Evolutionary conservation across 805 yeast genomes (phyloP).

Genomic region (Cyberlindnera maclurae): DNA sequence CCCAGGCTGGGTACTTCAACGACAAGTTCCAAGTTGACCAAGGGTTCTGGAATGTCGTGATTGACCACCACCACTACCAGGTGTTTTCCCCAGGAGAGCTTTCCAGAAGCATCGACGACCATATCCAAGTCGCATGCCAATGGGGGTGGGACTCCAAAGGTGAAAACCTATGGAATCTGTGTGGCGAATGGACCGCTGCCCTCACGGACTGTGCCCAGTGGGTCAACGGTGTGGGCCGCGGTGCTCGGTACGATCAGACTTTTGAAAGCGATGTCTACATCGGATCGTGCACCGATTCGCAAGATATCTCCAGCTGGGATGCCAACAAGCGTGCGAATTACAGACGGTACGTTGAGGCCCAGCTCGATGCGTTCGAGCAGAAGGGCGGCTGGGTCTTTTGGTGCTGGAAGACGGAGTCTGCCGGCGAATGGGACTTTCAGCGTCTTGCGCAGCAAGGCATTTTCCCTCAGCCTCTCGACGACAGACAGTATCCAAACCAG

Average conservation of each 20-base stretch:
- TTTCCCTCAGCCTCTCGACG: conserved; percentile 75
- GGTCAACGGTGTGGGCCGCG: conserved; percentile 82
- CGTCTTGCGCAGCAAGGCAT: conserved; percentile 48
- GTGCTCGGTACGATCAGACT: conserved; percentile 73
- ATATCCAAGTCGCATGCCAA: conserved; percentile 45
- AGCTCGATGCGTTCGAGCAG: conserved; percentile 74
- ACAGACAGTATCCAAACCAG: conserved; percentile 64
- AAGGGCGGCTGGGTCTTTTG: conserved; percentile 88
- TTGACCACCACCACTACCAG: conserved; percentile 91
- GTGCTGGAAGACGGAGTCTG: conserved; percentile 84
- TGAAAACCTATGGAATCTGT: conserved; percentile 67
- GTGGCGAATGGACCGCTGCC: conserved; percentile 91
- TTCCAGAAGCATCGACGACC: conserved; percentile 50
- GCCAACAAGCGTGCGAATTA: conserved; percentile 46
- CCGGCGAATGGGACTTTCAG: conserved; percentile 82
- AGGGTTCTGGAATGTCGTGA: conserved; percentile 48
- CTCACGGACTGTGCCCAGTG: conserved; percentile 85
- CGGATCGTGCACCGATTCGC: conserved; percentile 56
- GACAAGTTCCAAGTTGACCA: conserved; percentile 36
- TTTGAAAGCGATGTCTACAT: conserved; percentile 35
- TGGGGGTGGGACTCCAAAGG: conserved; percentile 37
- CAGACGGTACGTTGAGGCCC: conserved; percentile 79
- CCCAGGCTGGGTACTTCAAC: conserved; percentile 56
- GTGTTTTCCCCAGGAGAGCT: conserved; percentile 67
- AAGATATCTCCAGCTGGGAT: conserved; percentile 50